Percentiles rank a stretch among this genome's conserved stretches.
Evolutionary conservation across 805 yeast genomes (phyloP).

Genomic region (Pichia rugopelliculosa): DNA sequence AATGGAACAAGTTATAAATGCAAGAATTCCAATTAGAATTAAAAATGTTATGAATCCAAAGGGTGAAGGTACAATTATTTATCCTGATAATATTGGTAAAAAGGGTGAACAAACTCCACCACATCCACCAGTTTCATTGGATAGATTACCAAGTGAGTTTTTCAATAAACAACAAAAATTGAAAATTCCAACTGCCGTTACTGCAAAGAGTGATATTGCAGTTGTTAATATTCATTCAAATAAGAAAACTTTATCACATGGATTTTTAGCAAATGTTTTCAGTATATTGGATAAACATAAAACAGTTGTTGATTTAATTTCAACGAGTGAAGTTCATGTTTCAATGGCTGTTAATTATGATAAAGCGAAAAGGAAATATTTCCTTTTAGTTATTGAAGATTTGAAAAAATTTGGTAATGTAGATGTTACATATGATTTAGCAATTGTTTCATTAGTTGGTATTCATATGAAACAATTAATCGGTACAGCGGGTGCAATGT

Average conservation of each 20-base stretch:
- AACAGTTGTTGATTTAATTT: slow-evolving; percentile 89
- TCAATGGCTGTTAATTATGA: slow-evolving; percentile 93
- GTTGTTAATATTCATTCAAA: slow-evolving; percentile 92
- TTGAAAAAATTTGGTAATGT: slow-evolving; percentile 77
- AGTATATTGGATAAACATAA: slow-evolving; percentile 75
- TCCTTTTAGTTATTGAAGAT: slow-evolving; percentile 71
- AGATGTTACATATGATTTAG: slow-evolving; percentile 79
- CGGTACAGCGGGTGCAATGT: slow-evolving; percentile 97
- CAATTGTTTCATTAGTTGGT: slow-evolving; percentile 92
- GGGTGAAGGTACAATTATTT: slow-evolving; percentile 91
- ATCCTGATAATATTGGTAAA: slow-evolving; percentile 82
- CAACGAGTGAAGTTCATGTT: slow-evolving; percentile 96
- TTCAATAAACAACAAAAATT: slow-evolving; percentile 36
- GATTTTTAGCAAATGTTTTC: slow-evolving; percentile 87
- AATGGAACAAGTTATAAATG: slow-evolving; percentile 97
- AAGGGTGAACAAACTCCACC: slow-evolving; percentile 90
- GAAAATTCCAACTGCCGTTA: slow-evolving; percentile 88
- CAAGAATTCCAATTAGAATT: slow-evolving; percentile 92
- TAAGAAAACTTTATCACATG: slow-evolving; percentile 87
- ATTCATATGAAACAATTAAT: slow-evolving; percentile 94
- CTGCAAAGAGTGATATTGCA: slow-evolving; percentile 86
- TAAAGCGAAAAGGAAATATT: slow-evolving; percentile 45
- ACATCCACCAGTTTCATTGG: slow-evolving; percentile 81
- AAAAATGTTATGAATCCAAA: slow-evolving; percentile 90
- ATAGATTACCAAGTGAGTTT: slow-evolving; percentile 34